Conservation (phyloP, 176 grass and related monocot species). For the Eleusine coracana region DNA sequence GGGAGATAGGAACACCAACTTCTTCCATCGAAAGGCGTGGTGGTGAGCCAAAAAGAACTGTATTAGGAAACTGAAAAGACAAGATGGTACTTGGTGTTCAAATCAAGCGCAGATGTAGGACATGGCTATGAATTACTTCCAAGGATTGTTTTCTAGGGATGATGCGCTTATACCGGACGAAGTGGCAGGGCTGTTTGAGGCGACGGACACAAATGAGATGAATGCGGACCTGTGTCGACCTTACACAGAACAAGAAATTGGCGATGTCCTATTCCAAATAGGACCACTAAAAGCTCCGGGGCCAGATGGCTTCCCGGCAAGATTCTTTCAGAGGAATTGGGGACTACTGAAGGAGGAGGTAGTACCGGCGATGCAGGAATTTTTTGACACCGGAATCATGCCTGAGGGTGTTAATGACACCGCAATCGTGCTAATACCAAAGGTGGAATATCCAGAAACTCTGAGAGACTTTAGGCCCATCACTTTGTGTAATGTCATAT, state of each 20-base stretch:
- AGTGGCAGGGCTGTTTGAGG: too few relatives aligned
- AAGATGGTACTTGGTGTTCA: too few relatives aligned
- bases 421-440: neutral
- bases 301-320: neutral
- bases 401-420: neutral
- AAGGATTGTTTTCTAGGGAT: too few relatives aligned
- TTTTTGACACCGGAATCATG: neutral
- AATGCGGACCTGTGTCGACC: neutral
- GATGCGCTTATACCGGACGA: too few relatives aligned
- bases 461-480: neutral
- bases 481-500: neutral
- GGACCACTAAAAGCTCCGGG: too few relatives aligned
- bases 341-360: neutral
- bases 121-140: too few relatives aligned
- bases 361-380: neutral
- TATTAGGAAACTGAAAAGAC: too few relatives aligned
- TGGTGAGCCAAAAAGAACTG: too few relatives aligned
- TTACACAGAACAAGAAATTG: neutral
- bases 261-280: too few relatives aligned
- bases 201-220: fast-evolving
- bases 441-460: neutral
- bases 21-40: too few relatives aligned
- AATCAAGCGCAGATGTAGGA: too few relatives aligned
- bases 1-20: too few relatives aligned
- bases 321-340: neutral